Base-by-base conservation (phyloP, 2,329 filamentous ascomycete genomes). In the Davidsoniella virescens region DNA sequence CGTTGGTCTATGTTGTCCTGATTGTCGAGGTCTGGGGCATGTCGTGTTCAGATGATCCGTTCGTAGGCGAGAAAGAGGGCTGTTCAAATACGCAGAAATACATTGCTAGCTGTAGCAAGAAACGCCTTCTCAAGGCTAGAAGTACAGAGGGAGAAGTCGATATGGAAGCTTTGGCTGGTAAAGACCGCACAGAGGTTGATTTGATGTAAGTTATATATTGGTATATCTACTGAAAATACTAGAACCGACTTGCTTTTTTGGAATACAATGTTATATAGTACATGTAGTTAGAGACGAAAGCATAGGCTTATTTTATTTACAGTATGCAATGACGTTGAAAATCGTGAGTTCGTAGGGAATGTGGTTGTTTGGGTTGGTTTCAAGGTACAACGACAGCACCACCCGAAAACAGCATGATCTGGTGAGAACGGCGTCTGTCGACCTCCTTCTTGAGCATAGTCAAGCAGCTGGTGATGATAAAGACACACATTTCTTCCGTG, bases 371-470 rank as follows among this genome's bases (percentile, higher is more conserved):
- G 37, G 38, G 7, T 25, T n/a, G 5, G 23, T 33, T 42, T 33
- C 36, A 41, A 8, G 45, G 36, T n/a, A 50, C 33, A 17, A 50
- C 20, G 4, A 48, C 42, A 40, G 10, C 53, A 42, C n/a, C 58
- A 56, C 17, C 54, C 44, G 10, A 53, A 61, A 44, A 51, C 63
- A 9, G 55, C 62, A 37, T 67, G 42, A 69, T 61, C 65, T 80
- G 74, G 46, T 71, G 61, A 53, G 66, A 59, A 52, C 74, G 65
- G 55, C 74, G 64, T 40, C 77, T 64, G 59, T 82, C 78, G 46
- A 78, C 64, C 66, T 82, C 79, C 61, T 73, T 76, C 70, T 82
- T 81, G 56, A 82, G 59, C 76, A 82, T 78, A 14, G 71, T 61
- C 51, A 82, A 56, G 52, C 71, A 76, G 14, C 72, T 78, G 41